Percentiles rank a stretch among this genome's conserved stretches.
phyloP scores from a whole-genome alignment of 2,329 filamentous ascomycete species.

The Alternaria postmessia region DNA sequence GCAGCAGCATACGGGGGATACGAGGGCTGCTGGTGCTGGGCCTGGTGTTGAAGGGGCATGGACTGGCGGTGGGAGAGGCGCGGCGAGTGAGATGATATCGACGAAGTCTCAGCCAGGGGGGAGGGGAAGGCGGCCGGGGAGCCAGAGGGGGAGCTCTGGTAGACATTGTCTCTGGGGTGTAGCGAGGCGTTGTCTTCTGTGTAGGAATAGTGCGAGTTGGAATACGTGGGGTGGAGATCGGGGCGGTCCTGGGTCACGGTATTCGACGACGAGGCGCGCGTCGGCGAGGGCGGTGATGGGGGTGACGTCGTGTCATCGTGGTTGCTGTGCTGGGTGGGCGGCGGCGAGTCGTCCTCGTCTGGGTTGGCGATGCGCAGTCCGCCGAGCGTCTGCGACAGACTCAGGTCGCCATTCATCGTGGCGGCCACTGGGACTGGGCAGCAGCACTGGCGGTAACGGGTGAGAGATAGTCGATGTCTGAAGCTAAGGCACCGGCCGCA shows the following conservation, averaged over 20 bases:
- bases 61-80: constrained; percentile 54
- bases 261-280: constrained; percentile 43
- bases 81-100: constrained; percentile 40
- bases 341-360: constrained; percentile 69
- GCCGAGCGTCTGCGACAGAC: constrained; percentile 89
- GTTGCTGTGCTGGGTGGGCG: constrained; percentile 30
- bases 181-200: constrained; percentile 44
- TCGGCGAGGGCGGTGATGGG: constrained; percentile 31
- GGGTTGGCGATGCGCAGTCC: constrained; percentile 97
- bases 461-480: constrained; percentile 26
- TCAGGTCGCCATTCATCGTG: constrained; percentile 89
- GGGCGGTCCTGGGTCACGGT: constrained; percentile 50
- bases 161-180: constrained; percentile 53
- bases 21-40: constrained; percentile 46
- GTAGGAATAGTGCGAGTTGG: background rate
- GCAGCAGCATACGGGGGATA: constrained; percentile 42
- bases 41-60: constrained; percentile 54
- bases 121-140: constrained; percentile 37
- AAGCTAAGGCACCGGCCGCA: constrained; percentile 31
- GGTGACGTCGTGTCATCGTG: constrained; percentile 20
- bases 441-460: constrained; percentile 26
- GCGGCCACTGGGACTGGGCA: constrained; percentile 35
- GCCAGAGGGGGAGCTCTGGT: constrained; percentile 41
- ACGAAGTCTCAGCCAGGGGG: constrained; percentile 36
- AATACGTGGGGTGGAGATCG: constrained; percentile 30